Base-by-base conservation (phyloP, 2,329 filamentous ascomycete genomes). In the Thielaviopsis populi region DNA sequence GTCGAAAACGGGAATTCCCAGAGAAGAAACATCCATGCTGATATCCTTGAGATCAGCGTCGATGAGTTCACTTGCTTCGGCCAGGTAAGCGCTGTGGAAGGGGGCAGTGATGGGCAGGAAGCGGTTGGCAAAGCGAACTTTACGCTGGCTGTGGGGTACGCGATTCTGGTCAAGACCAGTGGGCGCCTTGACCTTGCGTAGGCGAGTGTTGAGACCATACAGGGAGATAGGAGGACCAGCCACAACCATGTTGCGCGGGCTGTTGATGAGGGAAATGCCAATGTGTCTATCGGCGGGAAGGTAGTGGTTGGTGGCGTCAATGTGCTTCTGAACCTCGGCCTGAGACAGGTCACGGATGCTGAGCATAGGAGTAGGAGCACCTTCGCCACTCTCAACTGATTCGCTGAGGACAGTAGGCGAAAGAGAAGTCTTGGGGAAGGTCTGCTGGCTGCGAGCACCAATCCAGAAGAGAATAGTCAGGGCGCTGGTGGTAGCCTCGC, bases 381-480 rank as follows among this genome's bases (percentile, higher is more conserved):
- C 95, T 76, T 99, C 94, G 62, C 94, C 92, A 73, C 94, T 86
- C 72, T 96, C 92, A 68, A 90, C 82, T 1, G 94, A 96, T 75
- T 99, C 94, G 72, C 92, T 89, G 63, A 99, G 81, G 71, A 92
- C 89, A 54, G 84, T 88, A 0, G 94, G 95, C 2, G 91, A 90
- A 70, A 99, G 82, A 41, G 94, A 97, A 2, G 94, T 99, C 69
- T 89, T 85, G 46, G 94, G 95, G 76, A 96, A 99, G 1, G 91
- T 91, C 75, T 99, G 94, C 75, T 99, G 94, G 74, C 92, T 96
- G 71, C 94, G 87, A 67, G 92, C 86, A 73, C 95, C 94, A 69
- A 99, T 96, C 94, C 94, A 99, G 80, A 99, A 99, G 37, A 99
- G 86, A 71, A 96, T 89, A 37, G 89, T 94, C 68, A 99, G 79